Percentiles rank a stretch among this genome's conserved stretches.
Conservation (phyloP, 1,284 basidiomycete species). For the Schizophyllum amplum region DNA sequence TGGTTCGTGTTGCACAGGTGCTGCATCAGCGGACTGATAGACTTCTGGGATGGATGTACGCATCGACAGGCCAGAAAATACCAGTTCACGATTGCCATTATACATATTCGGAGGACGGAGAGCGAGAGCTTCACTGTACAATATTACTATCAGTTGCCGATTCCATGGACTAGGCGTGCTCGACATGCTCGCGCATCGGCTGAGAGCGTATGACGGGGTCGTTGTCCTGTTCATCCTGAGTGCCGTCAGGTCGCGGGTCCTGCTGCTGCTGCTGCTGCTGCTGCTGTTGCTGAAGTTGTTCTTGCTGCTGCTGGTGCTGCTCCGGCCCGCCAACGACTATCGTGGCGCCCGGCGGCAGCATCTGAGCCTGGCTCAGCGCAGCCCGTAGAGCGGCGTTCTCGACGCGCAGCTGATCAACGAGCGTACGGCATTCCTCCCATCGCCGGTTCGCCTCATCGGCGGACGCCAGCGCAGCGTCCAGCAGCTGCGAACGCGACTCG, state of each 20-base stretch:
- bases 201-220: background rate
- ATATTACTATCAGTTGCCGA: background rate
- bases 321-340: background rate
- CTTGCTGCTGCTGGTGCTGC: background rate
- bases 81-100: too few species aligned
- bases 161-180: background rate
- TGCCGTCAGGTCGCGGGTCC: background rate
- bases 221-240: background rate
- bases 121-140: background rate
- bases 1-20: too few species aligned
- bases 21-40: too few species aligned
- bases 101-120: too few species aligned
- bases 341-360: constrained; percentile 20
- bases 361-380: constrained; percentile 34
- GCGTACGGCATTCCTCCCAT: constrained; percentile 76
- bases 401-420: constrained; percentile 73
- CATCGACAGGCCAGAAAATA: too few species aligned
- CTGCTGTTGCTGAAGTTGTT: background rate
- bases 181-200: background rate
- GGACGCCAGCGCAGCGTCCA: constrained; percentile 73
- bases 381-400: constrained; percentile 63
- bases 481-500: constrained; percentile 71
- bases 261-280: background rate
- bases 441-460: constrained; percentile 80
- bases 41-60: too few species aligned